Conservation (phyloP, 495 filamentous ascomycete species). For the Cenococcum geophilum region DNA sequence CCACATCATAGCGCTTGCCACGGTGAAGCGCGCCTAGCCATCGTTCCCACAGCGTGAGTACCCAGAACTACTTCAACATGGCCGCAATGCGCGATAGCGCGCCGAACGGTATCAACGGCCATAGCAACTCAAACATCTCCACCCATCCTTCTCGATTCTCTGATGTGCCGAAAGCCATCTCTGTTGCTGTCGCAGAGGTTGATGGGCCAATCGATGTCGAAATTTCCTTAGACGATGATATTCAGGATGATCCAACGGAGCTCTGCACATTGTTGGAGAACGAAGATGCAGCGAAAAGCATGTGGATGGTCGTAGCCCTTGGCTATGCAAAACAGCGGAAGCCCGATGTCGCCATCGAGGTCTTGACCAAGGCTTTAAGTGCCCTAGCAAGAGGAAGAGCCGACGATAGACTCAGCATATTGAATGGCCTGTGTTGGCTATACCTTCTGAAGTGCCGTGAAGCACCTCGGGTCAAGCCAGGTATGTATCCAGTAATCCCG, state of each 20-base stretch:
- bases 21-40: no score
- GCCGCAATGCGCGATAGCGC: slow-evolving; percentile 50
- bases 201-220: slow-evolving; percentile 79
- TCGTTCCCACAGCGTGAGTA: neutral
- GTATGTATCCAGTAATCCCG: slow-evolving; percentile 16
- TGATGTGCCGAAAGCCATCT: slow-evolving; percentile 21
- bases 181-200: slow-evolving; percentile 43
- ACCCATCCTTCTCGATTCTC: slow-evolving; percentile 58
- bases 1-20: neutral
- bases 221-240: slow-evolving; percentile 78
- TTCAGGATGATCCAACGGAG: slow-evolving; percentile 92
- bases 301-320: slow-evolving; percentile 92
- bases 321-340: slow-evolving; percentile 97
- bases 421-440: slow-evolving; percentile 85
- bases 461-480: slow-evolving; percentile 58
- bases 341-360: slow-evolving; percentile 89
- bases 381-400: slow-evolving; percentile 63
- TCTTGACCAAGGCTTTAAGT: slow-evolving; percentile 73
- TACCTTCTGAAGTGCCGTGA: slow-evolving; percentile 86
- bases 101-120: slow-evolving; percentile 53
- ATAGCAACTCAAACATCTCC: slow-evolving; percentile 33
- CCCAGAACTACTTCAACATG: slow-evolving; percentile 41
- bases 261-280: slow-evolving; percentile 90
- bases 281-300: slow-evolving; percentile 75
- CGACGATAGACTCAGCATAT: slow-evolving; percentile 78